Conservation (phyloP, 164 flowering plant species). For the Pachysandra terminalis region DNA sequence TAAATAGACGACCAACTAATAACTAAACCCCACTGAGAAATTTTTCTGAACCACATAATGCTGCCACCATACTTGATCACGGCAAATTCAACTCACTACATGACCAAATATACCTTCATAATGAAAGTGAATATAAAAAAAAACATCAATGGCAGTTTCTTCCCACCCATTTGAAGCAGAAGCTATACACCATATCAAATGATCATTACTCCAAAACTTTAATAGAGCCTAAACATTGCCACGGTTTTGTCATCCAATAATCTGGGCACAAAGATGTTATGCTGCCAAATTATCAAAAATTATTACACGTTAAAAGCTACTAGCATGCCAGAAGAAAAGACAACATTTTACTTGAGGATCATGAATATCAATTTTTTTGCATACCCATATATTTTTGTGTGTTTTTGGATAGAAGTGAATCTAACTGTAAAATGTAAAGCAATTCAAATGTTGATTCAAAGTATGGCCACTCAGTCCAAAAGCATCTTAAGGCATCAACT, state of each 20-base stretch:
- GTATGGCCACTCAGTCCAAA: too few species aligned
- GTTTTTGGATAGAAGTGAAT: not conserved
- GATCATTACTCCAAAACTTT: too few species aligned
- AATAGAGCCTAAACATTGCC: not conserved
- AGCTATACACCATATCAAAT: too few species aligned
- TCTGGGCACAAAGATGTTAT: not conserved
- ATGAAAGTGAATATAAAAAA: not conserved
- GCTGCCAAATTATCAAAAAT: not conserved
- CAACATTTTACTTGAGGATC: not conserved
- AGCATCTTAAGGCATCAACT: too few species aligned
- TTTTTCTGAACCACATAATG: too few species aligned
- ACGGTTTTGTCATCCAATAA: not conserved
- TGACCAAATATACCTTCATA: not conserved
- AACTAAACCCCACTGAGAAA: not conserved
- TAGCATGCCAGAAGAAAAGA: not conserved
- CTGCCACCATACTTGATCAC: not conserved
- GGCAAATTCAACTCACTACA: not conserved
- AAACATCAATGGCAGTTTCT: too few species aligned
- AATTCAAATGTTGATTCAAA: too few species aligned
- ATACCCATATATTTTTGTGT: not conserved
- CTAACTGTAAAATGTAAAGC: too few species aligned
- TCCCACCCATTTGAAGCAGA: too few species aligned
- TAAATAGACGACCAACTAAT: not conserved
- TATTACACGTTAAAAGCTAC: not conserved
- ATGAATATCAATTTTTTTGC: not conserved